Percentiles rank a stretch among this genome's conserved stretches.
Evolutionary conservation across 2,329 filamentous ascomycete species (phyloP).

Genomic region (Claviceps capensis): DNA sequence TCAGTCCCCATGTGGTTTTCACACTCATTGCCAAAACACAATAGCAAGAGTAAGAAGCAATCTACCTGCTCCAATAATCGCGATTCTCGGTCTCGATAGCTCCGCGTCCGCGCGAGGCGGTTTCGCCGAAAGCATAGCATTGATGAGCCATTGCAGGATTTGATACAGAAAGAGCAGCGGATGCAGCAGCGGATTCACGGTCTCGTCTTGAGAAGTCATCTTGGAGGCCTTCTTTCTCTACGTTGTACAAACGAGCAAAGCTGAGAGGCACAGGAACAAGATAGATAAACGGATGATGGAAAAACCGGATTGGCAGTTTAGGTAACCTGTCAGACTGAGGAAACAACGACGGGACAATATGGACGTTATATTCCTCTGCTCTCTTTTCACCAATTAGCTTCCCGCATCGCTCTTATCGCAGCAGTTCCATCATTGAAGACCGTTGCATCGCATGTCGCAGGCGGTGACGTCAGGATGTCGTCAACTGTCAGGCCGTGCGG

Average conservation of each 20-base stretch:
- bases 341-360: no score
- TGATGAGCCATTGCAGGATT: constrained; percentile 49
- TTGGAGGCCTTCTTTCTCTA: neutral
- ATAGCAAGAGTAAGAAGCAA: neutral
- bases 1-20: neutral
- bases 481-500: neutral
- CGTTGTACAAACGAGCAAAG: no score
- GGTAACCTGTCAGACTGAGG: no score
- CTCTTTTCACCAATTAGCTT: no score
- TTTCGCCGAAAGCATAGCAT: constrained; percentile 52
- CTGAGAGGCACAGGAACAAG: no score
- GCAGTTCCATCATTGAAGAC: no score
- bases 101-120: constrained; percentile 47
- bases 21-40: neutral
- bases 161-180: constrained; percentile 50
- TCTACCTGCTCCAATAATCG: constrained; percentile 57
- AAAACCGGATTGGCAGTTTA: no score
- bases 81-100: constrained; percentile 50
- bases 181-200: constrained; percentile 31
- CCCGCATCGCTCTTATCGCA: no score
- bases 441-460: no score
- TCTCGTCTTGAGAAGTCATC: constrained; percentile 19
- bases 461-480: neutral
- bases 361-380: no score
- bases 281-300: no score